A percentile compares a stretch with the other conserved stretches of the same genome.
Conservation (phyloP, 495 filamentous ascomycete genomes). For the Penicillium egyptiacum region DNA sequence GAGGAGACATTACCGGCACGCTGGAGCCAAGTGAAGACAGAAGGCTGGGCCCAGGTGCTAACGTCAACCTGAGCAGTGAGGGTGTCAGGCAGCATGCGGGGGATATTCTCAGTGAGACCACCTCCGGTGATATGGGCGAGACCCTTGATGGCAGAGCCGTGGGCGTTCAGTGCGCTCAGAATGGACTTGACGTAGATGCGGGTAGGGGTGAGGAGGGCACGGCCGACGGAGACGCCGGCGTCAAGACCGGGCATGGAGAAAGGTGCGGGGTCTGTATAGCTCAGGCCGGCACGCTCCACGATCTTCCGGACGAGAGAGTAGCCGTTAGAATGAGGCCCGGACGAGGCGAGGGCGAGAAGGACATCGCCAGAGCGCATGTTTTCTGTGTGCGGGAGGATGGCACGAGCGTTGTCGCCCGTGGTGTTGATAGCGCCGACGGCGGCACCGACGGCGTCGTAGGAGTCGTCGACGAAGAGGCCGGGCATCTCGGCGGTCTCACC, state of each 20-base stretch:
- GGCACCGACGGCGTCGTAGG: constrained; percentile 88
- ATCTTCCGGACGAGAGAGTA: constrained; percentile 92
- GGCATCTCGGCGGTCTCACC: constrained; percentile 99
- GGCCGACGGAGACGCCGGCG: constrained; percentile 55
- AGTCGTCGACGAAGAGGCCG: constrained; percentile 76
- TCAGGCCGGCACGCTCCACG: constrained; percentile 66
- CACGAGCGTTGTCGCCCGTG: constrained; percentile 46
- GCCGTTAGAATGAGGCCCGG: constrained; percentile 89
- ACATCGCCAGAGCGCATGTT: constrained; percentile 80
- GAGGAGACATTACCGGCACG: constrained; percentile 68
- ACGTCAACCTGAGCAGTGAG: constrained; percentile 79
- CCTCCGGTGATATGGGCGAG: constrained; percentile 97
- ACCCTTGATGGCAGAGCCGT: constrained; percentile 74
- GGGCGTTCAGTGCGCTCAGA: constrained; percentile 55
- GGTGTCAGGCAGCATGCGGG: constrained; percentile 78
- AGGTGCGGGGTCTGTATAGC: constrained; percentile 68
- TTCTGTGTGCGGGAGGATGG: constrained; percentile 71
- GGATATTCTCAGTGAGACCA: constrained; percentile 87
- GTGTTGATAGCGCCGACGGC: constrained; percentile 79
- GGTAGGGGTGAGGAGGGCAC: constrained; percentile 74
- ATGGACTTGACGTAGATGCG: constrained; percentile 77
- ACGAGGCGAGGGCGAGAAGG: constrained; percentile 77
- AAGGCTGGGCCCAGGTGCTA: constrained; percentile 64
- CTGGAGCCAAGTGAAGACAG: constrained; percentile 84
- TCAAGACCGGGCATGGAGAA: constrained; percentile 59